These are phyloP conservation scores for Dissophora globulifera DNA, from an alignment of 192 early-diverging fungal species.

Conservation along the genomic window DNA sequence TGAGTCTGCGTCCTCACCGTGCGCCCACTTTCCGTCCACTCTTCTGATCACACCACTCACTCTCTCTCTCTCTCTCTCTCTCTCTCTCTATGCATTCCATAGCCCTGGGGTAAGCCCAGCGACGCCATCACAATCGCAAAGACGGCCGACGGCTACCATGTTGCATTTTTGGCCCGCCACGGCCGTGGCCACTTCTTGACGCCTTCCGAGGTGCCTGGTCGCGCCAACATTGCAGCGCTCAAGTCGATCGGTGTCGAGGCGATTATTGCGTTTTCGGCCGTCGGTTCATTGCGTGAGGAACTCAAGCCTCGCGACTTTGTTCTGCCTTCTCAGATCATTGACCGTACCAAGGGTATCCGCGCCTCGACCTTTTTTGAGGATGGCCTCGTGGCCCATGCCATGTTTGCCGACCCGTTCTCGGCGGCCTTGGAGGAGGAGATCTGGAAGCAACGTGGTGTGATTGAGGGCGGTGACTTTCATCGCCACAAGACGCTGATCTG, in stretches of 20 bases:
- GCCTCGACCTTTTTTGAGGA: constrained; percentile 93
- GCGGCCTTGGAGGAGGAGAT: constrained; percentile 77
- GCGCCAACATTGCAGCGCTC: constrained; percentile 98
- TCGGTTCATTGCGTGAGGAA: constrained; percentile 94
- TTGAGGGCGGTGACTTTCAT: constrained; percentile 76
- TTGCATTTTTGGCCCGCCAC: constrained; percentile 98
- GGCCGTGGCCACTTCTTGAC: constrained; percentile 89
- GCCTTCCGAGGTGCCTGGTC: constrained; percentile 90
- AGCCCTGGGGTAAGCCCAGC: constrained; percentile 90
- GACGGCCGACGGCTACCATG: constrained; percentile 75
- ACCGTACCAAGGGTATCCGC: constrained; percentile 97
- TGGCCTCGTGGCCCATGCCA: constrained; percentile 90
- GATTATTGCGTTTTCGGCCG: constrained; percentile 96
- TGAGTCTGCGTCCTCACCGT: too few relatives aligned
- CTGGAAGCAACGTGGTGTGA: constrained; percentile 56
- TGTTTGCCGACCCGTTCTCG: constrained; percentile 96
- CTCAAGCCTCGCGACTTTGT: constrained; percentile 96
- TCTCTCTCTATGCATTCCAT: background rate
- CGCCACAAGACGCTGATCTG: constrained; percentile 87
- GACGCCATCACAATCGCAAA: constrained; percentile 86
- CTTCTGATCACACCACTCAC: background rate
- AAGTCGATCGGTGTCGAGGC: constrained; percentile 93
- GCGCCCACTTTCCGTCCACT: background rate
- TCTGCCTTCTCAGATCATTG: constrained; percentile 93
- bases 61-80: too few relatives aligned